A percentile compares a stretch with the other conserved stretches of the same genome.
phyloP scores from a whole-genome alignment of 768 basidiomycete genomes.

The Daedalea quercina region DNA sequence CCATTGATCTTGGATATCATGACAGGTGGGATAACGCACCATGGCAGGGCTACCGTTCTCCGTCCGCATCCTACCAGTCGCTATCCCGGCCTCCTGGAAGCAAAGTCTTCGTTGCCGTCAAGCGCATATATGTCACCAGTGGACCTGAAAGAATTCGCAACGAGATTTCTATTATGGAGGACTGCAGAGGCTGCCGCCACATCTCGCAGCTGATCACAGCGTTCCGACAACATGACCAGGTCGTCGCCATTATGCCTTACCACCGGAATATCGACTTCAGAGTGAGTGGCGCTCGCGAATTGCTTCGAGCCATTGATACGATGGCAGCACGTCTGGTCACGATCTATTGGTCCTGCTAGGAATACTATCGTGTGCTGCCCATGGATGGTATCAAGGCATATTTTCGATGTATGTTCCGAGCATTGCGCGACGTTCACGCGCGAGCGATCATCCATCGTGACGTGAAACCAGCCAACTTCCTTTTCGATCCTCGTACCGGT shows the following conservation, averaged over 20 bases:
- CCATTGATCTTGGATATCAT: conserved; percentile 72
- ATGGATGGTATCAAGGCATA: conserved; percentile 78
- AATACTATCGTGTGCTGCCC: conserved; percentile 72
- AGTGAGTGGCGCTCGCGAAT: conserved; percentile 41
- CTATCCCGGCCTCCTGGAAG: conserved; percentile 30
- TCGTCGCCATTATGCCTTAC: conserved; percentile 92
- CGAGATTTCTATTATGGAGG: conserved; percentile 86
- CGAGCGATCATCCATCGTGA: conserved; percentile 91
- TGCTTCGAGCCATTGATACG: neutral
- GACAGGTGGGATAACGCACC: conserved; percentile 68
- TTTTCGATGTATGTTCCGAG: conserved; percentile 86
- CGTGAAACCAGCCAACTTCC: conserved; percentile 96
- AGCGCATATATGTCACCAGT: conserved; percentile 96
- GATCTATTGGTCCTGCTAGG: conserved; percentile 32
- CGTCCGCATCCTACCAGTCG: conserved; percentile 63
- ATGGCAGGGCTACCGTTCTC: conserved; percentile 65
- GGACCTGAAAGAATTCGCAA: conserved; percentile 89
- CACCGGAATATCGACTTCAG: conserved; percentile 90
- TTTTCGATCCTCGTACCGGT: conserved; percentile 81
- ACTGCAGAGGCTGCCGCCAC: conserved; percentile 78
- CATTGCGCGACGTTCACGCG: conserved; percentile 80
- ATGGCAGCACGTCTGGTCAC: neutral
- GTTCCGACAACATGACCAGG: conserved; percentile 85
- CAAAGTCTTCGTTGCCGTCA: conserved; percentile 84
- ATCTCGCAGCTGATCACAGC: conserved; percentile 93